Evolutionary conservation across 345 rosid genomes (phyloP).

Genomic region (Melaleuca alternifolia): DNA sequence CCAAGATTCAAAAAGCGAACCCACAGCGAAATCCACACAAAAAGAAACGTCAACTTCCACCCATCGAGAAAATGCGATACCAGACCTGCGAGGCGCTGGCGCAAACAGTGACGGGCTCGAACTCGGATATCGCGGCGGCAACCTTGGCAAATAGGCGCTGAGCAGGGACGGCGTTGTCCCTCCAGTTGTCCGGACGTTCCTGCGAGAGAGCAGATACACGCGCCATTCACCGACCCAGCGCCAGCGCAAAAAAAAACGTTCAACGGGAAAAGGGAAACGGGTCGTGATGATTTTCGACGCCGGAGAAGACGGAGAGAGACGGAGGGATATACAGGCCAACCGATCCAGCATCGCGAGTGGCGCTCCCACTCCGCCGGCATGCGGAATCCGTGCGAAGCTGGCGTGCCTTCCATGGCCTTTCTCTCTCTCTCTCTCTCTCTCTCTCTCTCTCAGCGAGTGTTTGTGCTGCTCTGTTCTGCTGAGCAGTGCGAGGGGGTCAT

Average conservation of each 20-base stretch:
- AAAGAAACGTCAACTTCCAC: background rate
- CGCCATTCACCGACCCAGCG: background rate
- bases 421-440: background rate
- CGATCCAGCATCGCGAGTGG: constrained; percentile 91
- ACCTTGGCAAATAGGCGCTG: constrained; percentile 51
- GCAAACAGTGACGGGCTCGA: constrained; percentile 82
- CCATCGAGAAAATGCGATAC: background rate
- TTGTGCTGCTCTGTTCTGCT: background rate
- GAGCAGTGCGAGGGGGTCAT: background rate
- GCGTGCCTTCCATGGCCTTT: constrained; percentile 42
- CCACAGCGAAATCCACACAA: background rate
- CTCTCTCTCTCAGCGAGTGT: background rate
- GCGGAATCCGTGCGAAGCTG: constrained; percentile 44
- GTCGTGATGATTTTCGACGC: background rate
- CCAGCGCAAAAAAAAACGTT: background rate
- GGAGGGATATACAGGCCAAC: constrained; percentile 71
- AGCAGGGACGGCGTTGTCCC: constrained; percentile 50
- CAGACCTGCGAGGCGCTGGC: constrained; percentile 79
- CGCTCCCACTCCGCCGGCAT: constrained; percentile 99
- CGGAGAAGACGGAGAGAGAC: background rate
- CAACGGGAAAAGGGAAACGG: background rate
- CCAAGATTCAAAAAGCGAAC: background rate
- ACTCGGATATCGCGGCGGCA: constrained; percentile 70
- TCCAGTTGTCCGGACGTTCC: constrained; percentile 96
- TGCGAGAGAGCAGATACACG: constrained; percentile 1